Conservation (phyloP, 495 filamentous ascomycete species). For the Penicillium fimorum region DNA sequence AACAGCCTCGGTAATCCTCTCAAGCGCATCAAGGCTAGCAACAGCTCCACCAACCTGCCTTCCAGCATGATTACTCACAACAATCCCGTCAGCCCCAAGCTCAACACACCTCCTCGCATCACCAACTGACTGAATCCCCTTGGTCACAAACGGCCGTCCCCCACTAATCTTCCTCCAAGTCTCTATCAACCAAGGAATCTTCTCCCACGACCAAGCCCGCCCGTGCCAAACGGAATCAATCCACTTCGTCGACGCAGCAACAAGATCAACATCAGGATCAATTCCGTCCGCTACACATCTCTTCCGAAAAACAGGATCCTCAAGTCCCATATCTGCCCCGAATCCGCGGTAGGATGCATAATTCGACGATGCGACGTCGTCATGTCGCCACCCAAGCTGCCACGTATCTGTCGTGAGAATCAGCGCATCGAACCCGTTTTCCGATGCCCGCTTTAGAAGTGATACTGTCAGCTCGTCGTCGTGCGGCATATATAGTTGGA, state of each 20-base stretch:
- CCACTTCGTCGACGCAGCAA: slow-evolving; percentile 56
- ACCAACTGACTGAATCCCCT: slow-evolving; percentile 54
- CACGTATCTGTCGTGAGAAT: slow-evolving; percentile 67
- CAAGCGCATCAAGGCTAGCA: slow-evolving; percentile 56
- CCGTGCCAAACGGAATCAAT: slow-evolving; percentile 68
- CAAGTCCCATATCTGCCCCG: slow-evolving; percentile 57
- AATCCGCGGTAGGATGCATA: slow-evolving; percentile 62
- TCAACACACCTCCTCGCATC: slow-evolving; percentile 57
- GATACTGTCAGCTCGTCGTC: slow-evolving; percentile 59
- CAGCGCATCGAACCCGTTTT: slow-evolving; percentile 55
- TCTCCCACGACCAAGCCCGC: slow-evolving; percentile 58
- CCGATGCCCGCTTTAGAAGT: slow-evolving; percentile 52
- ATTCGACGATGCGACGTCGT: slow-evolving; percentile 56
- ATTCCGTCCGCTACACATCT: slow-evolving; percentile 50
- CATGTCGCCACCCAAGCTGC: slow-evolving; percentile 64
- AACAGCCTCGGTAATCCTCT: slow-evolving; percentile 63
- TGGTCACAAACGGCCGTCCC: slow-evolving; percentile 55
- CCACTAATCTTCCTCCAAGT: slow-evolving; percentile 53
- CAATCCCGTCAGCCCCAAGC: slow-evolving; percentile 54
- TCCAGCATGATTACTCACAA: slow-evolving; percentile 61
- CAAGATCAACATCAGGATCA: slow-evolving; percentile 48
- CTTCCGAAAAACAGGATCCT: slow-evolving; percentile 57
- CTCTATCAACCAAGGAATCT: slow-evolving; percentile 53
- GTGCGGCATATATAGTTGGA: slow-evolving; percentile 64
- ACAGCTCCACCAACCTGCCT: slow-evolving; percentile 63